These are phyloP conservation scores for Teratosphaeria zuluensis DNA, from an alignment of 2,329 filamentous ascomycete genomes.

Conservation along the genomic window DNA sequence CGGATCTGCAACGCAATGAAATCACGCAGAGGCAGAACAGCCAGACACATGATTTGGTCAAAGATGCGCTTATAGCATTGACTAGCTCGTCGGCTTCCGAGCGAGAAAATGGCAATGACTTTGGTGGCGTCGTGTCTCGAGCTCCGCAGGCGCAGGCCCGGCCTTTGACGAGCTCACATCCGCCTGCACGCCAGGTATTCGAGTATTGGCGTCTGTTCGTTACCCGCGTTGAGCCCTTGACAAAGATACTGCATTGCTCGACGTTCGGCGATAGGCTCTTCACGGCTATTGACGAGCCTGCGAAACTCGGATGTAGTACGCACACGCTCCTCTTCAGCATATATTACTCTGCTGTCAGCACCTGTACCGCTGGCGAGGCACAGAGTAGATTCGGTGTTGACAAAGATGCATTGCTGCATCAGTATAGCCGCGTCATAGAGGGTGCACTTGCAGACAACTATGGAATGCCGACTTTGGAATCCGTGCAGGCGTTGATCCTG, in stretches of 20 bases:
- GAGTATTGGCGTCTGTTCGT: constrained; percentile 20
- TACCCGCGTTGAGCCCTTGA: constrained; percentile 18
- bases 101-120: background rate
- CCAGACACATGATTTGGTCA: constrained; percentile 12
- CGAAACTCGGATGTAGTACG: constrained; percentile 4
- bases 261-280: constrained; percentile 13
- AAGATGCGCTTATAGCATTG: constrained; percentile 19
- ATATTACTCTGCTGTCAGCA: constrained; percentile 18
- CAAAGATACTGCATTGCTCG: constrained; percentile 20
- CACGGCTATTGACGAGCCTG: constrained; percentile 8
- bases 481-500: constrained; percentile 4
- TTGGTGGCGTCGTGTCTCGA: background rate
- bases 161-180: constrained; percentile 7
- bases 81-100: constrained; percentile 14
- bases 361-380: constrained; percentile 15
- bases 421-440: constrained; percentile 5
- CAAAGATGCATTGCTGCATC: constrained; percentile 7
- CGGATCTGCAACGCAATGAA: background rate
- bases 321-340: constrained; percentile 16
- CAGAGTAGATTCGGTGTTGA: constrained; percentile 14
- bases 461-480: constrained; percentile 4
- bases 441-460: constrained; percentile 3
- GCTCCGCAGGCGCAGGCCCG: background rate
- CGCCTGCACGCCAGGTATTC: constrained; percentile 10
- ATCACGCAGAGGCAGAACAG: background rate